Conservation (phyloP, 2,329 filamentous ascomycete species). For the Furcasterigmium furcatum region DNA sequence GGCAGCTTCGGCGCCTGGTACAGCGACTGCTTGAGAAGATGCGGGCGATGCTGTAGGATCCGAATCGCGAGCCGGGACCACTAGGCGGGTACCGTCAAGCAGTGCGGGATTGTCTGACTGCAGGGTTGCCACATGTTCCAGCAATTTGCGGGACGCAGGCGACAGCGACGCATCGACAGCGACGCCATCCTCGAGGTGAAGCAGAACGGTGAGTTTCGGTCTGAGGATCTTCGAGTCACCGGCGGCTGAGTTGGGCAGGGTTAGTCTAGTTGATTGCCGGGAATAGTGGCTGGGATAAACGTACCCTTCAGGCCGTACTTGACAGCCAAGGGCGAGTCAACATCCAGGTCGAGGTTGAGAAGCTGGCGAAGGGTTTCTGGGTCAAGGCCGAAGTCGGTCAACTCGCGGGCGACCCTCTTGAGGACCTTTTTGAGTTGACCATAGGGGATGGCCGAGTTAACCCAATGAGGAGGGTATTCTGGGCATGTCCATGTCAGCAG, state of each 20-base stretch:
- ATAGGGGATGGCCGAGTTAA: conserved; percentile 78
- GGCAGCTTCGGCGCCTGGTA: not conserved
- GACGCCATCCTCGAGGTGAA: conserved; percentile 63
- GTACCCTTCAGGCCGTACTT: conserved; percentile 55
- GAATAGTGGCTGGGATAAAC: no score
- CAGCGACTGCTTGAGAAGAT: not conserved
- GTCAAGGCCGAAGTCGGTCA: conserved; percentile 68
- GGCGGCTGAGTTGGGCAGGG: no score
- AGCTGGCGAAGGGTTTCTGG: conserved; percentile 66
- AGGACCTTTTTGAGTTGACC: conserved; percentile 85
- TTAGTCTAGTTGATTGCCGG: no score
- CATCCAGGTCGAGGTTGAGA: conserved; percentile 51
- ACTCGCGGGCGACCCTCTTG: conserved; percentile 72
- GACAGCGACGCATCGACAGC: conserved; percentile 67
- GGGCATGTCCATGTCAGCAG: not conserved
- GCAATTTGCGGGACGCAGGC: conserved; percentile 58
- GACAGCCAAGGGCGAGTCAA: conserved; percentile 41
- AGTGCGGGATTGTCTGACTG: no score
- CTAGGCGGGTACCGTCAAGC: no score
- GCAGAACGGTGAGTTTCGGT: conserved; percentile 67
- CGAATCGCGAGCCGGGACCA: no score
- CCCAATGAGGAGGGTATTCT: conserved; percentile 71
- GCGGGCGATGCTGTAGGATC: conserved; percentile 7
- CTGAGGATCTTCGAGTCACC: conserved; percentile 46
- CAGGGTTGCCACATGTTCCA: conserved; percentile 54